Evolutionary conservation across 257 asterid species (phyloP).

Genomic region (Nicotiana tomentosiformis): DNA sequence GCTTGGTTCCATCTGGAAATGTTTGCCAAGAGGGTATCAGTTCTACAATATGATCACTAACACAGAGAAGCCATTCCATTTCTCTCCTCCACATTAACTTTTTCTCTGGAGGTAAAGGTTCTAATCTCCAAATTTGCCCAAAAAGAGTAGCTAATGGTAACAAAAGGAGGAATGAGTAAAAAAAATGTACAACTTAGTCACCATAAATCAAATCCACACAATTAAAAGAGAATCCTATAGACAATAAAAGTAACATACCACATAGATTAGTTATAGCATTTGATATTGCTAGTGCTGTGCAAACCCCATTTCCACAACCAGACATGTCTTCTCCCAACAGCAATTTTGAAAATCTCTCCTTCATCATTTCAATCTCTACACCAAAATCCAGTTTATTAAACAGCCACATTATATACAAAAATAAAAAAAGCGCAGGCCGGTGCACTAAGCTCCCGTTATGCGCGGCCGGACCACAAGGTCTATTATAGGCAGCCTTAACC

Average conservation of each 20-base stretch:
- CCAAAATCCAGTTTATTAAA: slow-evolving; percentile 1
- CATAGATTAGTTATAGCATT: slow-evolving; percentile 90
- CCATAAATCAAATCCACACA: not conserved
- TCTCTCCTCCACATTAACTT: slow-evolving; percentile 75
- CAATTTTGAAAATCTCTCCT: slow-evolving; percentile 74
- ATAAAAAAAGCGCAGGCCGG: not conserved
- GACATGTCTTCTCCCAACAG: slow-evolving; percentile 93
- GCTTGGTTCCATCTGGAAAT: slow-evolving; percentile 71
- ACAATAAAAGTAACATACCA: slow-evolving; percentile 34
- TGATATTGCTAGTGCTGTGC: slow-evolving; percentile 73
- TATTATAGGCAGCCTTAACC: too few species aligned
- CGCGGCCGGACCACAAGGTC: too few species aligned
- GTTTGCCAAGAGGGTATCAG: slow-evolving; percentile 71
- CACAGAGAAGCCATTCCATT: slow-evolving; percentile 77
- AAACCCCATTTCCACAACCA: slow-evolving; percentile 84
- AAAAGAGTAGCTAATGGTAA: slow-evolving; percentile 57
- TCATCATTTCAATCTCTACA: slow-evolving; percentile 74
- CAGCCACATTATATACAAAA: not conserved
- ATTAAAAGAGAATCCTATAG: not conserved
- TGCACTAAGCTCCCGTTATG: too few species aligned
- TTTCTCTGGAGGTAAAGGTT: slow-evolving; percentile 56
- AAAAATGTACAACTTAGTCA: not conserved
- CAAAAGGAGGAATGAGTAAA: not conserved
- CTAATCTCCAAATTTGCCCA: slow-evolving; percentile 89
- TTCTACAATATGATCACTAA: slow-evolving; percentile 79